These are phyloP conservation scores for Coemansia reversa DNA, from an alignment of 192 early-diverging fungal genomes.

Conservation along the genomic window DNA sequence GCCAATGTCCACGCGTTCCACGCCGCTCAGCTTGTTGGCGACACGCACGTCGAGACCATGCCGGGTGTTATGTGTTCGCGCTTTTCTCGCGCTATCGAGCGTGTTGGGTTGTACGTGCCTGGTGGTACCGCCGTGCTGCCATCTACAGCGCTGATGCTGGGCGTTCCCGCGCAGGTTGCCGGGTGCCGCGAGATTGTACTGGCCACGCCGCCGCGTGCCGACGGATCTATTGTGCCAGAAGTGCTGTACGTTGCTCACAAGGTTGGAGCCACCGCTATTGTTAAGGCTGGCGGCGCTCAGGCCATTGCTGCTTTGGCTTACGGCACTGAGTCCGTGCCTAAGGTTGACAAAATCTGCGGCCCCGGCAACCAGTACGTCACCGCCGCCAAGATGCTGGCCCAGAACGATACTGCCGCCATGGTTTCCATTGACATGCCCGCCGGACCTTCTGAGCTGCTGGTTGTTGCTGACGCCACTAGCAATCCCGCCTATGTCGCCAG, in stretches of 20 bases:
- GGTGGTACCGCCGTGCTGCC: conserved; percentile 97
- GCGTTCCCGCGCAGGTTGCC: conserved; percentile 95
- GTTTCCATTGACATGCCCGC: conserved; percentile 99
- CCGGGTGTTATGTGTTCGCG: conserved; percentile 94
- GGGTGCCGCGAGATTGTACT: conserved; percentile 94
- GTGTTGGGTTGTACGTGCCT: conserved; percentile 96
- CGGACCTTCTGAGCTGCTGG: conserved; percentile 97
- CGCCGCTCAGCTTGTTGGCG: conserved; percentile 76
- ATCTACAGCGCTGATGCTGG: conserved; percentile 93
- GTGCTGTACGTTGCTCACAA: conserved; percentile 98
- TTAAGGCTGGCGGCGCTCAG: conserved; percentile 96
- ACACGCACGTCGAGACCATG: conserved; percentile 91
- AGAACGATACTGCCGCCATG: conserved; percentile 92
- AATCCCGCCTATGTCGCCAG: conserved; percentile 91
- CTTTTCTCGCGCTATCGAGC: conserved; percentile 91
- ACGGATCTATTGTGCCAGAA: conserved; percentile 91
- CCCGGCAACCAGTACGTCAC: conserved; percentile 99
- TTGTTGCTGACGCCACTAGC: conserved; percentile 86
- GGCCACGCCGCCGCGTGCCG: conserved; percentile 89
- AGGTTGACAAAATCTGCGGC: conserved; percentile 99
- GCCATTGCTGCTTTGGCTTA: conserved; percentile 99
- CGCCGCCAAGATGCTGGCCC: conserved; percentile 95
- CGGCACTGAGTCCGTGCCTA: conserved; percentile 92
- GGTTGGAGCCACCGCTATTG: conserved; percentile 88
- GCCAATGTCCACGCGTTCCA: conserved; percentile 93